Conservation (phyloP, 202 grass and related monocot species). For the Zoysia matrella region DNA sequence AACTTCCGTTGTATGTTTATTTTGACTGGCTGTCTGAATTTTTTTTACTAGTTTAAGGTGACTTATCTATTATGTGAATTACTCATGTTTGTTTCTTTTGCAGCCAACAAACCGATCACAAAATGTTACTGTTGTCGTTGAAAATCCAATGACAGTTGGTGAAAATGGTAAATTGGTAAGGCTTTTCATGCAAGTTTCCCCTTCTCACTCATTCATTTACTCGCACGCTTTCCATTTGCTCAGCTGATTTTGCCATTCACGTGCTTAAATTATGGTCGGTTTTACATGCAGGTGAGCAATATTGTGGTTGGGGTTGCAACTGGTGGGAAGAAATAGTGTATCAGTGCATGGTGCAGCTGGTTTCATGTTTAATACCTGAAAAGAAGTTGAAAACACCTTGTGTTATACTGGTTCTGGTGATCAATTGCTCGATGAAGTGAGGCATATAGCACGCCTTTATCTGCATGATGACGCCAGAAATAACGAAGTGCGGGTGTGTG, state of each 20-base stretch:
- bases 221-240: constrained; percentile 9
- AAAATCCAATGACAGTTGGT: constrained; percentile 94
- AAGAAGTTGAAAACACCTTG: constrained; percentile 35
- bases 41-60: not conserved
- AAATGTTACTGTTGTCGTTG: constrained; percentile 86
- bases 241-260: not conserved
- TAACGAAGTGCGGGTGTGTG: constrained; percentile 20
- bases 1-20: constrained; percentile 71
- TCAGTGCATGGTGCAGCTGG: not conserved
- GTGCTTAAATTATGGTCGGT: not conserved
- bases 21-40: constrained; percentile 27
- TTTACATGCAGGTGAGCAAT: constrained; percentile 78
- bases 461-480: constrained; percentile 6
- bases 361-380: not conserved
- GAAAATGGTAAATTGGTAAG: constrained; percentile 94
- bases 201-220: not conserved
- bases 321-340: constrained; percentile 74
- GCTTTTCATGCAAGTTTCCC: constrained; percentile 11
- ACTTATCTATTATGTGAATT: constrained; percentile 34
- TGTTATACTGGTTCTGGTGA: constrained; percentile 43
- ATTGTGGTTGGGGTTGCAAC: constrained; percentile 86
- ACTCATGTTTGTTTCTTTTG: constrained; percentile 3
- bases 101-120: constrained; percentile 57
- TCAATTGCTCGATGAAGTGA: constrained; percentile 13
- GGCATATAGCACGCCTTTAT: not conserved